Conservation (phyloP, 2,329 filamentous ascomycete genomes). For the Fusarium papillatum region DNA sequence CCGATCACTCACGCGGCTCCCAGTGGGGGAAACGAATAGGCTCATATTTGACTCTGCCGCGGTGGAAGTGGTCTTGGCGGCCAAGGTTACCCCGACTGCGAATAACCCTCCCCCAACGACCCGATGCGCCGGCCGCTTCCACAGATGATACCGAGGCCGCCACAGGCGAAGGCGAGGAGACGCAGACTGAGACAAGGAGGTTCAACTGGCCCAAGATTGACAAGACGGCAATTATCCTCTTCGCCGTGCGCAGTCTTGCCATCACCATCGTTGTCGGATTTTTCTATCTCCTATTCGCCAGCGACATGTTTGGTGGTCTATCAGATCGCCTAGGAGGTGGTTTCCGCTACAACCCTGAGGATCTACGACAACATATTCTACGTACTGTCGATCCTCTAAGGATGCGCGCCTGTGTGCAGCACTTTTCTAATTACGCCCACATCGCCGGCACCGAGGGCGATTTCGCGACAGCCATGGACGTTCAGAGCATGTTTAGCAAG, state of each 20-base stretch:
- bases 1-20: conserved; percentile 58
- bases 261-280: conserved; percentile 82
- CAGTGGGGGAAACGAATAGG: conserved; percentile 69
- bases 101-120: conserved; percentile 60
- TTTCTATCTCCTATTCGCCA: conserved; percentile 88
- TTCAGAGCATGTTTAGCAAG: conserved; percentile 81
- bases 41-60: conserved; percentile 64
- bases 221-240: conserved; percentile 64
- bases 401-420: conserved; percentile 80
- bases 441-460: conserved; percentile 96
- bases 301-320: conserved; percentile 82
- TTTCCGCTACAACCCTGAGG: conserved; percentile 84
- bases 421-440: conserved; percentile 88
- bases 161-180: conserved; percentile 44
- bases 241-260: conserved; percentile 81
- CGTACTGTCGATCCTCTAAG: conserved; percentile 76
- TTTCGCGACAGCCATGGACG: conserved; percentile 86
- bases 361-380: conserved; percentile 82
- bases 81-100: conserved; percentile 65
- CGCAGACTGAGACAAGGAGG: conserved; percentile 42
- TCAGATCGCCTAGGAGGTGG: conserved; percentile 74
- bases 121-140: conserved; percentile 39
- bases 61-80: conserved; percentile 69
- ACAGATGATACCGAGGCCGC: conserved; percentile 41
- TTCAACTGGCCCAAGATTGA: conserved; percentile 54